Conservation (phyloP, 2,329 filamentous ascomycete species). For the Aspergillus neotritici region DNA sequence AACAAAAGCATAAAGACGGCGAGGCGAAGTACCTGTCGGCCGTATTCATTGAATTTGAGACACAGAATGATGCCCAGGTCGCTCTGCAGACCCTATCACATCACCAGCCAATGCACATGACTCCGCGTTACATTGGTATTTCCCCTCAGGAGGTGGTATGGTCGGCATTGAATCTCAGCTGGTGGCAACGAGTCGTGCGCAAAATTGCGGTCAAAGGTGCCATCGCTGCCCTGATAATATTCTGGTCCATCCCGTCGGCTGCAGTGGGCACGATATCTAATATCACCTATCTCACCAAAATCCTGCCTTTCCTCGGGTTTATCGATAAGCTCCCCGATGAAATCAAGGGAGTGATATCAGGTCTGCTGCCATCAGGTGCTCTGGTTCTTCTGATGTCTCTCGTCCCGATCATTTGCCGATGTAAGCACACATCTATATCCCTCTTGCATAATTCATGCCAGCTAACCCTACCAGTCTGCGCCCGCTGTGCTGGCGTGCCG, state of each 20-base stretch:
- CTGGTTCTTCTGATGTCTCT: slow-evolving; percentile 81
- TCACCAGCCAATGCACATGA: slow-evolving; percentile 80
- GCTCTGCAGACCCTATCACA: slow-evolving; percentile 81
- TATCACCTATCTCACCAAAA: slow-evolving; percentile 58
- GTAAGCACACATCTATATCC: slow-evolving; percentile 41
- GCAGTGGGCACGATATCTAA: slow-evolving; percentile 86
- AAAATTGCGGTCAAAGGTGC: slow-evolving; percentile 63
- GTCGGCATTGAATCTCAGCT: slow-evolving; percentile 71
- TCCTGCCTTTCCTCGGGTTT: slow-evolving; percentile 62
- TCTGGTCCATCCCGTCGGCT: slow-evolving; percentile 73
- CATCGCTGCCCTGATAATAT: slow-evolving; percentile 72
- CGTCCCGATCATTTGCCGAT: slow-evolving; percentile 73
- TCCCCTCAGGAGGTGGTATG: slow-evolving; percentile 83
- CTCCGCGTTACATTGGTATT: slow-evolving; percentile 78
- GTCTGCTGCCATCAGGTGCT: slow-evolving; percentile 73
- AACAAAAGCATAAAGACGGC: slow-evolving; percentile 59
- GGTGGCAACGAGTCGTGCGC: slow-evolving; percentile 76
- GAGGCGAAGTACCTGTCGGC: slow-evolving; percentile 63
- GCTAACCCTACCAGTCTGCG: slow-evolving; percentile 53
- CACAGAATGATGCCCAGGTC: slow-evolving; percentile 74
- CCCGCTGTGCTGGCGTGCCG: slow-evolving; percentile 72
- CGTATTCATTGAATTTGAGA: slow-evolving; percentile 84
- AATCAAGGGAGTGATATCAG: slow-evolving; percentile 75
- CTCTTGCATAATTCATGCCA: neutral
- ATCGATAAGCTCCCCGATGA: slow-evolving; percentile 62